A percentile compares a stretch with the other conserved stretches of the same genome.
Conservation (phyloP, 208 protist genomes). For the Trypanosoma theileri region DNA sequence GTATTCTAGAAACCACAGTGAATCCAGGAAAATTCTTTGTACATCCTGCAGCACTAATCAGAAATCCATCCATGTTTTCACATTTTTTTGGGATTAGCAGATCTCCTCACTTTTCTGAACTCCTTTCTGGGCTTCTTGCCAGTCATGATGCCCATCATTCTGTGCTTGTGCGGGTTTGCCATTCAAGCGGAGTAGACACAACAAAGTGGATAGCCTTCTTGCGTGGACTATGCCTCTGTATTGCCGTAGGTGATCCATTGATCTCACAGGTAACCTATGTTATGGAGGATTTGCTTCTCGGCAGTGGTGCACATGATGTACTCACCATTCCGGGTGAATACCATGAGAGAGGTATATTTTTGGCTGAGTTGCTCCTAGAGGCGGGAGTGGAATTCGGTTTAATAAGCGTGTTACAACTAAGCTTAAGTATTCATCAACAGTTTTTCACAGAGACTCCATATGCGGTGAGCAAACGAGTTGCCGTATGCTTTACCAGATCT, state of each 20-base stretch:
- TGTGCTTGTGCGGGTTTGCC: constrained; percentile 5
- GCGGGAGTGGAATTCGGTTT: constrained; percentile 23
- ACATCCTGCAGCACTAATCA: constrained; percentile 15
- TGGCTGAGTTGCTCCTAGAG: constrained; percentile 25
- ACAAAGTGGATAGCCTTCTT: constrained; percentile 24
- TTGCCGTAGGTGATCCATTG: constrained; percentile 6
- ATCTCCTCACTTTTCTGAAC: constrained; percentile 9
- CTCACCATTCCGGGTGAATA: constrained; percentile 23
- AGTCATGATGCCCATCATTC: constrained; percentile 3
- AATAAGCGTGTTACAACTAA: constrained; percentile 7
- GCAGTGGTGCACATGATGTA: neutral
- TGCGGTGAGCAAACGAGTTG: constrained; percentile 15
- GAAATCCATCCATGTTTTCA: constrained; percentile 21
- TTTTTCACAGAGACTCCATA: constrained; percentile 21
- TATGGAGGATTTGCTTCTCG: constrained; percentile 16
- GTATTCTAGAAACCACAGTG: constrained; percentile 10
- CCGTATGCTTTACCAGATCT: constrained; percentile 17
- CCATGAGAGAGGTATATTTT: constrained; percentile 12
- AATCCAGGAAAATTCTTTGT: constrained; percentile 18
- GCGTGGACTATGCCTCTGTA: constrained; percentile 20
- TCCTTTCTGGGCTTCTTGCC: constrained; percentile 24
- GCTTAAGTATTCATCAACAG: constrained; percentile 22
- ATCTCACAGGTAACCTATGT: constrained; percentile 13
- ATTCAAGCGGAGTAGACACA: constrained; percentile 4
- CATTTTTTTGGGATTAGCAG: constrained; percentile 19